Evolutionary conservation across 768 basidiomycete genomes (phyloP).

Genomic region (Leccinum pellstonianum): DNA sequence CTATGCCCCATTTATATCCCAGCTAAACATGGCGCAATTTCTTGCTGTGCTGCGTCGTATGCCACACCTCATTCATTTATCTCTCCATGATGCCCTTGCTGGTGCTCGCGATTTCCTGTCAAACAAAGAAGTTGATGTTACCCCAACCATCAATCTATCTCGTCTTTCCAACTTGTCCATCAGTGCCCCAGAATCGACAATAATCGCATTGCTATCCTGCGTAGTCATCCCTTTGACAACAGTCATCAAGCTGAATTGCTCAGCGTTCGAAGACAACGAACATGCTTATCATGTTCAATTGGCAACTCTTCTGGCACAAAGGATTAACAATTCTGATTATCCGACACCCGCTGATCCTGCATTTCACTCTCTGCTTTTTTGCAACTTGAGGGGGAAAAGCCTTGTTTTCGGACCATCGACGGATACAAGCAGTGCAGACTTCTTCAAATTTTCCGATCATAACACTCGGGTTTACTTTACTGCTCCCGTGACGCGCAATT

Average conservation of each 20-base stretch:
- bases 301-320: background rate
- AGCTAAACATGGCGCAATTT: slow-evolving; percentile 33
- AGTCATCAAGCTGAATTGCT: background rate
- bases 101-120: background rate
- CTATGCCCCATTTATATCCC: slow-evolving; percentile 7
- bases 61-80: slow-evolving; percentile 33
- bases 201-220: slow-evolving; percentile 2
- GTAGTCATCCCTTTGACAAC: background rate
- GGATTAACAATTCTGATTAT: background rate
- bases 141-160: background rate
- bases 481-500: background rate
- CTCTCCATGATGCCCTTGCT: slow-evolving; percentile 34
- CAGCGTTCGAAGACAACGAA: too few species aligned
- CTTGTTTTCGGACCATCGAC: background rate
- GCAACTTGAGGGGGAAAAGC: background rate
- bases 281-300: background rate
- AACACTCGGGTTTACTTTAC: slow-evolving; percentile 1
- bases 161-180: slow-evolving; percentile 5
- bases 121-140: background rate
- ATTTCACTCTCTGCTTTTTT: background rate
- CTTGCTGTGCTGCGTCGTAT: slow-evolving; percentile 33
- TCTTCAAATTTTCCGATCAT: background rate
- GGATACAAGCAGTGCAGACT: background rate
- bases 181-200: slow-evolving; percentile 1
- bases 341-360: background rate